Evolutionary conservation across 805 yeast species (phyloP).

Genomic region (Lachancea dasiensis): DNA sequence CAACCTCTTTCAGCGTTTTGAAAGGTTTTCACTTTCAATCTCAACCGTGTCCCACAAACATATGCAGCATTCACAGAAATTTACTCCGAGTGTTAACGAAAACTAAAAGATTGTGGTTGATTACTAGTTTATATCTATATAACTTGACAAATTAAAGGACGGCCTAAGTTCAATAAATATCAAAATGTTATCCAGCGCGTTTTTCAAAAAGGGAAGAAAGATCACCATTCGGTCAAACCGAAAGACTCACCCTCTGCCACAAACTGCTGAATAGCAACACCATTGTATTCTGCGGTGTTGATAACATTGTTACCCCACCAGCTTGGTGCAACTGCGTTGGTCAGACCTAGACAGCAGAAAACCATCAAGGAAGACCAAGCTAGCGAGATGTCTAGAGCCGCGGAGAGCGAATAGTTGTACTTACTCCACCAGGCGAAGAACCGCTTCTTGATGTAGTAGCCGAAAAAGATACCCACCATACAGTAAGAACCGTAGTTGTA

Average conservation of each 20-base stretch:
- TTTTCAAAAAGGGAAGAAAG: too few species aligned
- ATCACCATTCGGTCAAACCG: conserved; percentile 9
- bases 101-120: too few species aligned
- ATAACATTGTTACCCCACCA: conserved; percentile 69
- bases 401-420: conserved; percentile 61
- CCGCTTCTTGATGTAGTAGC: conserved; percentile 48
- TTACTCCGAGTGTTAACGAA: too few species aligned
- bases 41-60: too few species aligned
- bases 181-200: too few species aligned
- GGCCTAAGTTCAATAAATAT: neutral
- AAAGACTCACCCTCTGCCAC: conserved; percentile 9
- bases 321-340: conserved; percentile 34
- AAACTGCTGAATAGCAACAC: conserved; percentile 8
- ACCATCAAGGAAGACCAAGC: conserved; percentile 57
- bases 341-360: conserved; percentile 44
- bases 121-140: too few species aligned
- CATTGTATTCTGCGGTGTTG: conserved; percentile 34
- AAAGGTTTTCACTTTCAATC: too few species aligned
- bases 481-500: conserved; percentile 55
- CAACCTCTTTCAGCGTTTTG: too few species aligned
- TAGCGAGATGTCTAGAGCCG: conserved; percentile 62
- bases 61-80: too few species aligned
- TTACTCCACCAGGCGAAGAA: conserved; percentile 72
- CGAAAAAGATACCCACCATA: conserved; percentile 49
- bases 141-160: neutral